Evolutionary conservation across 371 early-diverging fungal genomes (phyloP).

Genomic region (Sporodiniella umbellata): DNA sequence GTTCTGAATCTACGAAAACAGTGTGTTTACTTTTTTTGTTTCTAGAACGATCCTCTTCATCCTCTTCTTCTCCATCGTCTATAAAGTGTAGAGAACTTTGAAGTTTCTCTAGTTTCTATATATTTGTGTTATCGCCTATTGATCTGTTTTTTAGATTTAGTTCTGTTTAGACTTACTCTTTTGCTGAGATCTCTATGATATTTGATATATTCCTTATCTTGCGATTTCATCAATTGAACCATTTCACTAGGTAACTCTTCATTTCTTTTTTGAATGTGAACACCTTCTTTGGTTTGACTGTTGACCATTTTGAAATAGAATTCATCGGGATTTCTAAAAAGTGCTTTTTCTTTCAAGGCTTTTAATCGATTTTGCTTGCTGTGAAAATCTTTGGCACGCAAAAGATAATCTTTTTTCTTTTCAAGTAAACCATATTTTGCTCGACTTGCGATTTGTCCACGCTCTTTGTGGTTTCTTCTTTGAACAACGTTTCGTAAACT

Average conservation of each 20-base stretch:
- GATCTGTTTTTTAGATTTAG: no score
- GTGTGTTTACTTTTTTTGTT: slow-evolving; percentile 66
- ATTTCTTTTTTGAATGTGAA: slow-evolving; percentile 75
- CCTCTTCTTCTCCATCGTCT: slow-evolving; percentile 48
- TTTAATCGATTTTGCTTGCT: slow-evolving; percentile 81
- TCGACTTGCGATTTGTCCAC: slow-evolving; percentile 76
- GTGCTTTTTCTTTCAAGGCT: slow-evolving; percentile 83
- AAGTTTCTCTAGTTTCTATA: slow-evolving; percentile 72
- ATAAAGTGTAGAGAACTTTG: slow-evolving; percentile 63
- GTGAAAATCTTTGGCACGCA: slow-evolving; percentile 92
- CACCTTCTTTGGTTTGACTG: slow-evolving; percentile 76
- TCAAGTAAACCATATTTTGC: slow-evolving; percentile 83
- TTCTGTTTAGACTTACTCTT: slow-evolving; percentile 41
- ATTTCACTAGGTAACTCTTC: slow-evolving; percentile 74
- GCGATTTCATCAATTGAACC: slow-evolving; percentile 84
- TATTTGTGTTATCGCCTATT: no score
- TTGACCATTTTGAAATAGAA: slow-evolving; percentile 97
- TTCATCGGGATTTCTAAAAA: slow-evolving; percentile 92
- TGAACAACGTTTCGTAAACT: slow-evolving; percentile 81
- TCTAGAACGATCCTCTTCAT: slow-evolving; percentile 18
- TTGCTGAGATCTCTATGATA: slow-evolving; percentile 77
- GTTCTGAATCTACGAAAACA: slow-evolving; percentile 86
- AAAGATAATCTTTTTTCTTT: slow-evolving; percentile 96
- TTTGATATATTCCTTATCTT: slow-evolving; percentile 86
- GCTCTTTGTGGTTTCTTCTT: slow-evolving; percentile 90